Percentiles rank a stretch among this genome's conserved stretches.
Conservation (phyloP, 106 monocot species). For the Iris macrosiphon region DNA sequence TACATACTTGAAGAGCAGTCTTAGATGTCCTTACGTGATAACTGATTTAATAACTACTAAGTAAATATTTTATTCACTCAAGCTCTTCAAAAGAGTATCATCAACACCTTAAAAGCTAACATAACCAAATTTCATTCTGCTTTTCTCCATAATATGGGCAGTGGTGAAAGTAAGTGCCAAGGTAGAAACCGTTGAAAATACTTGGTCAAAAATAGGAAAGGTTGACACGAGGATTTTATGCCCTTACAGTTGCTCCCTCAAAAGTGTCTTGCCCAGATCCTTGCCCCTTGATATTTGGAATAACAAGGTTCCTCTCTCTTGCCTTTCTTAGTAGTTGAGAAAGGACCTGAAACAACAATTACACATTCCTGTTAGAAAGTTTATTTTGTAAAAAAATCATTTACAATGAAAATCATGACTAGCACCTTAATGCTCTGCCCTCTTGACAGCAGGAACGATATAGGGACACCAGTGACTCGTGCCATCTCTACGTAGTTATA, state of each 20-base stretch:
- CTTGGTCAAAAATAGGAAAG: background rate
- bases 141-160: background rate
- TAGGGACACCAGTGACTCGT: constrained; percentile 95
- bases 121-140: too few relatives aligned
- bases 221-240: background rate
- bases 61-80: too few relatives aligned
- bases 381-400: background rate
- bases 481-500: constrained; percentile 99
- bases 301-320: constrained; percentile 81
- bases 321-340: constrained; percentile 97
- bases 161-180: background rate
- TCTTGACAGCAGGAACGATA: constrained; percentile 90
- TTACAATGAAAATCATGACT: background rate
- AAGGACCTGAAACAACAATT: constrained; percentile 56
- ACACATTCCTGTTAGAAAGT: background rate
- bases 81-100: too few relatives aligned
- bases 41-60: too few relatives aligned
- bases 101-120: too few relatives aligned
- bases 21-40: too few relatives aligned
- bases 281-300: constrained; percentile 96
- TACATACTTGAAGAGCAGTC: too few relatives aligned
- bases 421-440: constrained; percentile 97
- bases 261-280: constrained; percentile 86
- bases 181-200: background rate
- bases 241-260: constrained; percentile 99